A percentile compares a stretch with the other conserved stretches of the same genome.
These are phyloP conservation scores for Chrysosporium queenslandicum DNA, from an alignment of 2,329 filamentous ascomycete genomes.

Conservation along the genomic window DNA sequence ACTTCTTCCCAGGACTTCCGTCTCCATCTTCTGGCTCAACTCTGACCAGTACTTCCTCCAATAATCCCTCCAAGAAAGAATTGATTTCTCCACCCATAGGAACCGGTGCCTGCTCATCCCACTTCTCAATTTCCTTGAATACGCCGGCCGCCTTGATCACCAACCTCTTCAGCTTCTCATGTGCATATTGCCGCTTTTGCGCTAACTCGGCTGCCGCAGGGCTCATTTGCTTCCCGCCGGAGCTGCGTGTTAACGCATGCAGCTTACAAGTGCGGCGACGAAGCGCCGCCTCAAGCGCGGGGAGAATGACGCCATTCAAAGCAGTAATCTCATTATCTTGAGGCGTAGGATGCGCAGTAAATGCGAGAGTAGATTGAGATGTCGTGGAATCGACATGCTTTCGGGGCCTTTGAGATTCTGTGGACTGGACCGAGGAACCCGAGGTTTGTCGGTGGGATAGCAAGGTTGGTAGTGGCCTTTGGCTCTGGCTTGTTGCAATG, in stretches of 20 bases:
- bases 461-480: not conserved
- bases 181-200: conserved; percentile 60
- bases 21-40: conserved; percentile 71
- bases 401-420: conserved; percentile 1
- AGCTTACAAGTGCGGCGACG: conserved; percentile 60
- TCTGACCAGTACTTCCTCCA: conserved; percentile 86
- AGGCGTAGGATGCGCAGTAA: conserved; percentile 16
- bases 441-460: conserved; percentile 7
- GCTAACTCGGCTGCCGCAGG: conserved; percentile 44
- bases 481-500: conserved; percentile 15
- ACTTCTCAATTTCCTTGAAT: conserved; percentile 82
- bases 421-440: conserved; percentile 1
- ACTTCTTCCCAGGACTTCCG: not conserved
- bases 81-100: conserved; percentile 88
- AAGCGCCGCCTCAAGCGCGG: conserved; percentile 81
- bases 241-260: conserved; percentile 31
- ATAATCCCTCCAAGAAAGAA: conserved; percentile 78
- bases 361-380: conserved; percentile 14
- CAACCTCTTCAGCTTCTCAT: conserved; percentile 71
- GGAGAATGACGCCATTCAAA: conserved; percentile 81
- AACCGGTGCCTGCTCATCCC: conserved; percentile 75
- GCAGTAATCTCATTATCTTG: conserved; percentile 62
- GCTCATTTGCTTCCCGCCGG: conserved; percentile 40
- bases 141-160: conserved; percentile 73
- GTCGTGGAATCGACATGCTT: conserved; percentile 5